Conservation (phyloP, 2,329 filamentous ascomycete genomes). For the Exophiala oligosperma region DNA sequence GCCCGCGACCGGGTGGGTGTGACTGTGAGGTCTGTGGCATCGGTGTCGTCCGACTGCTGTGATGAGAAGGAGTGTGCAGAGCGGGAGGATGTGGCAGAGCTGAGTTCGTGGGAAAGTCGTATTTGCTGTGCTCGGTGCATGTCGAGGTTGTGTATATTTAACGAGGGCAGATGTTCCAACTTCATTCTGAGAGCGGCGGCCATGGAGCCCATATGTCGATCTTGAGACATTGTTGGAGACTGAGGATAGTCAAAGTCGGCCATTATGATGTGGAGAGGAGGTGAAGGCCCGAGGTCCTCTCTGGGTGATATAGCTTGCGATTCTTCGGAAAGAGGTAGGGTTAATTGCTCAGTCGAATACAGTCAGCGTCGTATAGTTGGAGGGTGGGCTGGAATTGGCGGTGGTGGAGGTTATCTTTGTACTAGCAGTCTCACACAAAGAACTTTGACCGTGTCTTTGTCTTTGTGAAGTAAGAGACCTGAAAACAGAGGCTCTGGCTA, state of each 20-base stretch:
- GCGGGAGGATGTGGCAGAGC: slow-evolving; percentile 26
- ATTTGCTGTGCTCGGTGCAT: slow-evolving; percentile 16
- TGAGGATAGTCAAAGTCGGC: slow-evolving; percentile 22
- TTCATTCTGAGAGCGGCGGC: slow-evolving; percentile 27
- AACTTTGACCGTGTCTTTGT: too few relatives aligned
- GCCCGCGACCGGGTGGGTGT: slow-evolving; percentile 30
- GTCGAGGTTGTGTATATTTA: slow-evolving; percentile 22
- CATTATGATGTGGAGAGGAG: slow-evolving; percentile 11
- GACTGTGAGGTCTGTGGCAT: slow-evolving; percentile 28
- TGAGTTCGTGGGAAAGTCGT: slow-evolving; percentile 17
- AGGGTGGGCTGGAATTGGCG: background rate
- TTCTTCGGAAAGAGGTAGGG: background rate
- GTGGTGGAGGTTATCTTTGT: too few relatives aligned
- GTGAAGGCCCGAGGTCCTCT: background rate
- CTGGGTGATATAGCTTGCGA: background rate
- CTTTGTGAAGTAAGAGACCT: too few relatives aligned
- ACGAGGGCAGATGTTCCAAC: slow-evolving; percentile 25
- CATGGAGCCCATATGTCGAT: slow-evolving; percentile 27
- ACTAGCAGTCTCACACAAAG: too few relatives aligned
- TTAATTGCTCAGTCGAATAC: slow-evolving; percentile 12
- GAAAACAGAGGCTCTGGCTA: background rate
- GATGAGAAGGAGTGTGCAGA: slow-evolving; percentile 27
- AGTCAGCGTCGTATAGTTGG: slow-evolving; percentile 15
- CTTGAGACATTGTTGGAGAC: slow-evolving; percentile 23
- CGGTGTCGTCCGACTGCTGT: slow-evolving; percentile 27